Base-by-base conservation (phyloP, 2,329 filamentous ascomycete species). In the Scedosporium aurantiacum region DNA sequence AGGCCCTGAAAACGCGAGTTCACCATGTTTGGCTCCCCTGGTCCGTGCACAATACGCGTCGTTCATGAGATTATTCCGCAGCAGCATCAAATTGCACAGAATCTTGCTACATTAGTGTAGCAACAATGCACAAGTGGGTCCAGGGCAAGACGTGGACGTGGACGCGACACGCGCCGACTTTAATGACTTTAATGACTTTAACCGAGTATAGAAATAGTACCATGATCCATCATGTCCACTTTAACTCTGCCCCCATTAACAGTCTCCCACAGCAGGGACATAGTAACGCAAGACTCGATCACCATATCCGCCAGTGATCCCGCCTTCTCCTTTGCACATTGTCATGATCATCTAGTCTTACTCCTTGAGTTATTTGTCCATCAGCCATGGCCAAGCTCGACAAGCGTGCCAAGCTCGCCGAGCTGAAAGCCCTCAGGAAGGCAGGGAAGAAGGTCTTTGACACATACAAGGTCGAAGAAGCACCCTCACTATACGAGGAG, bases 371-470 rank as follows among this genome's bases (percentile, higher is more conserved):
- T 57, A 14, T 5, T 40, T 40, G 28, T 37, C 41, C 43, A 37
- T 21, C 25, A 52, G 43, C 25, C n/a, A 60, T 60, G 58, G 18
- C 58, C 45, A 60, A 55, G 21, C 27, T 55, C 58, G 47, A 60
- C 27, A 58, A 70, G 66, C 75, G 80, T 67, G 76, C 78, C 66
- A 83, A 79, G 76, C 80, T 87, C 69, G 91, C 89, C 60, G 89
- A 96, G 80, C 83, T 97, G 66, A 84, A 84, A 69, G 91, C 90
- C 71, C 83, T 96, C 66, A 88, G 91, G 70, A 85, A 90, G 68
- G 85, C 91, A 60, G 94, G 94, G 75, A 96, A 96, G 80, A 97
- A 94, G 75, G 87, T 88, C 66, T 86, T 96, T 65, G 88, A 91
- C 68, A 85, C 83, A 63, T 99, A 97, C 77, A 80, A 96, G 74